A percentile compares a stretch with the other conserved stretches of the same genome.
Evolutionary conservation across 1,284 basidiomycete genomes (phyloP).

Genomic region (Ganoderma leucocontextum): DNA sequence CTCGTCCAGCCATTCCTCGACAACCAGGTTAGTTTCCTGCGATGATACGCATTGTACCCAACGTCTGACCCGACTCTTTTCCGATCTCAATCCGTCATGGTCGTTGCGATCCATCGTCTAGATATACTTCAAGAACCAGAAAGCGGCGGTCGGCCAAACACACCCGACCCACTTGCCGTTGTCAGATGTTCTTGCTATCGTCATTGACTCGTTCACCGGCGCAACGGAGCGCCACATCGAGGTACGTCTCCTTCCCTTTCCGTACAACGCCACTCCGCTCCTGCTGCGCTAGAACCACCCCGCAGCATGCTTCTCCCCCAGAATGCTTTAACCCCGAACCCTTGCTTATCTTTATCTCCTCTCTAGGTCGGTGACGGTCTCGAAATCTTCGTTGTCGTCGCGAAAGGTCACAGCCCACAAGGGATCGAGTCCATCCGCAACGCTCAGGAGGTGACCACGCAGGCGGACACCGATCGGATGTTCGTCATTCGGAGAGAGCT

Average conservation of each 20-base stretch:
- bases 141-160: conserved; percentile 66
- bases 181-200: conserved; percentile 81
- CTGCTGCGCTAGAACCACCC: neutral
- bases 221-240: conserved; percentile 98
- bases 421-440: conserved; percentile 67
- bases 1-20: conserved; percentile 96
- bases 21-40: conserved; percentile 77
- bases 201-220: conserved; percentile 92
- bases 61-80: conserved; percentile 48
- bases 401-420: conserved; percentile 69
- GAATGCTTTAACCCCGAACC: neutral
- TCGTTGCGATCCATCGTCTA: conserved; percentile 44
- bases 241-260: conserved; percentile 51
- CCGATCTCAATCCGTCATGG: conserved; percentile 51
- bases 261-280: conserved; percentile 2
- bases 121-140: conserved; percentile 98
- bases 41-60: conserved; percentile 1
- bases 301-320: neutral
- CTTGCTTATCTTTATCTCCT: conserved; percentile 14
- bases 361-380: conserved; percentile 89
- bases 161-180: conserved; percentile 87
- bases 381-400: conserved; percentile 88
- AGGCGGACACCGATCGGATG: conserved; percentile 71
- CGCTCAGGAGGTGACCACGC: conserved; percentile 67
- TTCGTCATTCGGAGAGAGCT: conserved; percentile 78